Conservation (phyloP, 805 yeast genomes). For the Candida ponderosae region DNA sequence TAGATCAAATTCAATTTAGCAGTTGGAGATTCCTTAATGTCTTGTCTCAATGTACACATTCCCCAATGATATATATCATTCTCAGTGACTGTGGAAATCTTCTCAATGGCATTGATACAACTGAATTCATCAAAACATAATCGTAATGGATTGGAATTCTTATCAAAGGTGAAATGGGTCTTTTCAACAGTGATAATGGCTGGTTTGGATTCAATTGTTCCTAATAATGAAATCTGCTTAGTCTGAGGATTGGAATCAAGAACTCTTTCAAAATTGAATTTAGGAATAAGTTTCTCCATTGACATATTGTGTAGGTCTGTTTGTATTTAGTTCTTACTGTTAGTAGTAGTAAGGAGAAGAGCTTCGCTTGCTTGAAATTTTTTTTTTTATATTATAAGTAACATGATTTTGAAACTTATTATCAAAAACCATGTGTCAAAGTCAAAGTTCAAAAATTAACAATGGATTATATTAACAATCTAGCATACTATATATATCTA, state of each 20-base stretch:
- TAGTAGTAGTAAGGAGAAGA: no score
- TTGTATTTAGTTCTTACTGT: no score
- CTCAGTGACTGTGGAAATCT: slow-evolving; percentile 34
- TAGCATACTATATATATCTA: no score
- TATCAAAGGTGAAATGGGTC: slow-evolving; percentile 45
- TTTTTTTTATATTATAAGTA: no score
- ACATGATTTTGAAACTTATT: no score
- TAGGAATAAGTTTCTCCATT: slow-evolving; percentile 2
- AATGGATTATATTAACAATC: no score
- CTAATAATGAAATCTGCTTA: slow-evolving; percentile 62
- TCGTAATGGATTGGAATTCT: slow-evolving; percentile 11
- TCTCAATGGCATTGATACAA: slow-evolving; percentile 21
- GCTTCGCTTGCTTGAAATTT: no score
- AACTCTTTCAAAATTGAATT: slow-evolving; percentile 38
- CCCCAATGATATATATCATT: slow-evolving; percentile 91
- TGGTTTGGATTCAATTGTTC: slow-evolving; percentile 46
- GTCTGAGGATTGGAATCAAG: slow-evolving; percentile 57
- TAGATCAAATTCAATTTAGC: slow-evolving; percentile 71
- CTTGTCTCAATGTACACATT: slow-evolving; percentile 39
- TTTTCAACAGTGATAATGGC: slow-evolving; percentile 75
- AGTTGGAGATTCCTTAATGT: slow-evolving; percentile 40
- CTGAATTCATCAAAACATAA: slow-evolving; percentile 21
- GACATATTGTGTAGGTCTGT: neutral
- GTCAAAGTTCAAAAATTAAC: no score
- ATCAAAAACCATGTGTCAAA: no score